These are phyloP conservation scores for Elongisporangium prolatum DNA, from an alignment of 352 stramenopile genomes.

Conservation along the genomic window DNA sequence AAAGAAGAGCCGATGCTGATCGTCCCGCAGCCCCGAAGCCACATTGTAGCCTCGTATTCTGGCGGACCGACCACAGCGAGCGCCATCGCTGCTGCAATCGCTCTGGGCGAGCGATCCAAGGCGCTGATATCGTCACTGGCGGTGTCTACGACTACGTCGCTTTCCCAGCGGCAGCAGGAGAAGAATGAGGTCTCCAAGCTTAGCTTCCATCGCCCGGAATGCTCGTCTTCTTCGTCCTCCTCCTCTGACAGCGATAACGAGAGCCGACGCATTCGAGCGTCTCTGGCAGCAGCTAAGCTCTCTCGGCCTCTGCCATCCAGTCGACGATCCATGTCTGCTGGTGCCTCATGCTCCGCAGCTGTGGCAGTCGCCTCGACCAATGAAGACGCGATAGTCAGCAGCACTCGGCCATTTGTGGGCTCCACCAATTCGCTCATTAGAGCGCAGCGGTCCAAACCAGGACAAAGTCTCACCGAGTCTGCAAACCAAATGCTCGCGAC, in stretches of 20 bases:
- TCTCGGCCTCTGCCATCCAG: background rate
- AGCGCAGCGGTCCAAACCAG: constrained; percentile 39
- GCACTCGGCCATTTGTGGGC: constrained; percentile 30
- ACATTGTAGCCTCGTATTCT: background rate
- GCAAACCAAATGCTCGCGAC: constrained; percentile 40
- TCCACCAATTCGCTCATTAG: constrained; percentile 67
- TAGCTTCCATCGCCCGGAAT: constrained; percentile 7
- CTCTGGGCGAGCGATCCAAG: constrained; percentile 30
- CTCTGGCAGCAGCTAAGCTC: background rate
- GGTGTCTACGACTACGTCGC: background rate
- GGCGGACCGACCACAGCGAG: background rate
- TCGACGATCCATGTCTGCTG: constrained; percentile 14
- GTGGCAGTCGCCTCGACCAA: background rate
- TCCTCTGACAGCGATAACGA: constrained; percentile 8
- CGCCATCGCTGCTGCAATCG: constrained; percentile 30
- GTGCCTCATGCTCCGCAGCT: constrained; percentile 10
- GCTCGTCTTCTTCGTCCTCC: constrained; percentile 14
- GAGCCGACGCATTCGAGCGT: constrained; percentile 3
- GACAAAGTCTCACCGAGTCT: constrained; percentile 45
- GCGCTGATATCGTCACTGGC: constrained; percentile 32
- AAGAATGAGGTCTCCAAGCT: background rate
- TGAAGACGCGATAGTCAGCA: constrained; percentile 4
- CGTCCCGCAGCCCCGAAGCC: background rate
- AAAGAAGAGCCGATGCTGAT: background rate
- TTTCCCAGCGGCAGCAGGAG: constrained; percentile 3